phyloP scores from a whole-genome alignment of 2,329 filamentous ascomycete species.

The Fusarium sp. region DNA sequence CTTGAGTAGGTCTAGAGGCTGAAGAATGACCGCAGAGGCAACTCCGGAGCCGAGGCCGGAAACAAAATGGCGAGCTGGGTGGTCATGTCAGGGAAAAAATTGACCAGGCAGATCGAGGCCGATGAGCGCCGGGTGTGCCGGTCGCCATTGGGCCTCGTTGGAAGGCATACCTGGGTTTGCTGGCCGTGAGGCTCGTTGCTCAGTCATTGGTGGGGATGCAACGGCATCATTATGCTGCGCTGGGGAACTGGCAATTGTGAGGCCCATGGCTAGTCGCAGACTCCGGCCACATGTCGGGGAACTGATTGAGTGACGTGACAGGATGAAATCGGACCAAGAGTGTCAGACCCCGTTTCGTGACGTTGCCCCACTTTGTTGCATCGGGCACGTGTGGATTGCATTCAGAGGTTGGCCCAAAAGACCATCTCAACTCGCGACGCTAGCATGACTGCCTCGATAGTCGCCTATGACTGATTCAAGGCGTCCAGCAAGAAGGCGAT shows the following conservation, averaged over 20 bases:
- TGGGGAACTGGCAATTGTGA: constrained; percentile 38
- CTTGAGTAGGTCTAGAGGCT: constrained; percentile 96
- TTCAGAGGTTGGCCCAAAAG: constrained; percentile 9
- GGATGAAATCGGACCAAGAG: constrained; percentile 33
- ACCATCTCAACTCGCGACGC: constrained; percentile 3
- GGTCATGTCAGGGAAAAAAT: constrained; percentile 32
- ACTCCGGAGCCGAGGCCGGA: constrained; percentile 91
- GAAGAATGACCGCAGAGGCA: constrained; percentile 87
- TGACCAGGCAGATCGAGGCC: background rate
- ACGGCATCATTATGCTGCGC: constrained; percentile 37
- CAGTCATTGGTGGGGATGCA: constrained; percentile 29
- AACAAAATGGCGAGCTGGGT: constrained; percentile 82
- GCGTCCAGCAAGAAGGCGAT: constrained; percentile 84
- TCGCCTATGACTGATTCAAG: constrained; percentile 76
- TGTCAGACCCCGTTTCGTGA: constrained; percentile 33
- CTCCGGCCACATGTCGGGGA: constrained; percentile 33
- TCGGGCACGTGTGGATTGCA: constrained; percentile 35
- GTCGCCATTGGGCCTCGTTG: constrained; percentile 3
- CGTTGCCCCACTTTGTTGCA: constrained; percentile 40
- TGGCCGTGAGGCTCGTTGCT: constrained; percentile 31
- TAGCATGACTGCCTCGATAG: constrained; percentile 48
- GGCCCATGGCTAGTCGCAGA: constrained; percentile 41
- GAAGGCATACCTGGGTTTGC: constrained; percentile 44
- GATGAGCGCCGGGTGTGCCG: constrained; percentile 5
- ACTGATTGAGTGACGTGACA: constrained; percentile 38